Conservation (phyloP, 2,329 filamentous ascomycete species). For the Elsinoe ampelina region DNA sequence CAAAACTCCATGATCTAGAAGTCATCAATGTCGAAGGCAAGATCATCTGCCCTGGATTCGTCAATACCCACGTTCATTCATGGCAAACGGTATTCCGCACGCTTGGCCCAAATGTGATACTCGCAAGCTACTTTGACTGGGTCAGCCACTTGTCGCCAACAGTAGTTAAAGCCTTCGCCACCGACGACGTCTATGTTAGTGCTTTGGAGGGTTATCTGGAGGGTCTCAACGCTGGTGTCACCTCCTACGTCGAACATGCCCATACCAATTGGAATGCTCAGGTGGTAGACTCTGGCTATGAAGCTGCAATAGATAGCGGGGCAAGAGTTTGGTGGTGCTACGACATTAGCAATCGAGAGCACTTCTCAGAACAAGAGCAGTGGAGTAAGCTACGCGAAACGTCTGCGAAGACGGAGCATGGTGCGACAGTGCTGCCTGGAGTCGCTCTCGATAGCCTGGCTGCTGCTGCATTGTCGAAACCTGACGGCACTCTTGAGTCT, state of each 20-base stretch:
- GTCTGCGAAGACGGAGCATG: not conserved
- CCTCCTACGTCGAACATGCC: slow-evolving; percentile 45
- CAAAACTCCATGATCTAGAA: slow-evolving; percentile 9
- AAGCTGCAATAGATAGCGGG: slow-evolving; percentile 13
- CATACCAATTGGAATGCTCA: slow-evolving; percentile 30
- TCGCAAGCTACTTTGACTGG: slow-evolving; percentile 40
- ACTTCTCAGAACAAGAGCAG: not conserved
- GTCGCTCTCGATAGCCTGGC: not conserved
- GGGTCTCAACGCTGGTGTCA: slow-evolving; percentile 44
- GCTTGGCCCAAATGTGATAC: slow-evolving; percentile 42
- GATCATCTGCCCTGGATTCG: slow-evolving; percentile 33
- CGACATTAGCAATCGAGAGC: slow-evolving; percentile 33
- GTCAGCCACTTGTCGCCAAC: slow-evolving; percentile 29
- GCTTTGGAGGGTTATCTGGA: slow-evolving; percentile 39
- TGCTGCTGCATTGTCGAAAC: too few relatives aligned
- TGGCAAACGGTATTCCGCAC: slow-evolving; percentile 51
- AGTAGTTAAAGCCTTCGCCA: slow-evolving; percentile 25
- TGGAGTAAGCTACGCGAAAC: not conserved
- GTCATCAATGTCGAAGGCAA: slow-evolving; percentile 33
- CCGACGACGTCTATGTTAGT: slow-evolving; percentile 41
- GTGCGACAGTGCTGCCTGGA: not conserved
- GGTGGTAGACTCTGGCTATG: not conserved
- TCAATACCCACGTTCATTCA: slow-evolving; percentile 38
- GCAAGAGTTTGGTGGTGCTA: slow-evolving; percentile 27
- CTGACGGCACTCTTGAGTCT: too few relatives aligned